These are phyloP conservation scores for Paecilomyces sp. DNA, from an alignment of 2,329 filamentous ascomycete species.

Conservation along the genomic window DNA sequence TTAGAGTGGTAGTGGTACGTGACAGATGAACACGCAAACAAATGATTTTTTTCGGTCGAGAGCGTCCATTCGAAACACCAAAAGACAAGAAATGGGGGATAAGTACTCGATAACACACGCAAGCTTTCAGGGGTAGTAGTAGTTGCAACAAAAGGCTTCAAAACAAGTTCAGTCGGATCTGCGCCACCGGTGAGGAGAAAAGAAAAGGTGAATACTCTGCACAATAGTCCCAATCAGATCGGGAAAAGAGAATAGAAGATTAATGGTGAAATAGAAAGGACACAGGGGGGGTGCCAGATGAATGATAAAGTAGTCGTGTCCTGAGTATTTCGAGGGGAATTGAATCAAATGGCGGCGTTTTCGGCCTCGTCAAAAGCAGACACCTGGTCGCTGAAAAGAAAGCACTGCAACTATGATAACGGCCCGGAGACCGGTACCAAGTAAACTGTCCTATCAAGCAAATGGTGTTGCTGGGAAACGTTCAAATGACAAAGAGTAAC, in stretches of 20 bases:
- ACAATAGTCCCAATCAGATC: neutral
- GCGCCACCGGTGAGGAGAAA: conserved; percentile 9
- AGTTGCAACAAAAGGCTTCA: conserved; percentile 9
- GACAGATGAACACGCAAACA: neutral
- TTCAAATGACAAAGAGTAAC: neutral
- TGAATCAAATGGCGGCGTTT: neutral
- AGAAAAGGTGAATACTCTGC: conserved; percentile 2
- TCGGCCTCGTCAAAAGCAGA: conserved; percentile 1
- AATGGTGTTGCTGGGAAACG: neutral
- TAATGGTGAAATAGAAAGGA: conserved; percentile 2
- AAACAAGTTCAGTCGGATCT: conserved; percentile 11
- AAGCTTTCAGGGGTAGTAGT: neutral
- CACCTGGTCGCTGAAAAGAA: neutral
- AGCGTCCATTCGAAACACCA: conserved; percentile 4
- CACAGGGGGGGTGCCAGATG: neutral
- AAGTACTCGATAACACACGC: conserved; percentile 1
- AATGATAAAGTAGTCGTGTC: conserved; percentile 1
- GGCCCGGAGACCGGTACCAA: neutral
- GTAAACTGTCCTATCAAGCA: neutral
- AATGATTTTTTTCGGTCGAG: neutral
- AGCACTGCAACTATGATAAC: neutral
- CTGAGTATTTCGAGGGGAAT: neutral
- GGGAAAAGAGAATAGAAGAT: neutral
- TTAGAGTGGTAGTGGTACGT: neutral
- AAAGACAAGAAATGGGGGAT: conserved; percentile 10